Percentiles rank a stretch among this genome's conserved stretches.
Evolutionary conservation across 1,284 basidiomycete species (phyloP).

Genomic region (Mycena citricolor): DNA sequence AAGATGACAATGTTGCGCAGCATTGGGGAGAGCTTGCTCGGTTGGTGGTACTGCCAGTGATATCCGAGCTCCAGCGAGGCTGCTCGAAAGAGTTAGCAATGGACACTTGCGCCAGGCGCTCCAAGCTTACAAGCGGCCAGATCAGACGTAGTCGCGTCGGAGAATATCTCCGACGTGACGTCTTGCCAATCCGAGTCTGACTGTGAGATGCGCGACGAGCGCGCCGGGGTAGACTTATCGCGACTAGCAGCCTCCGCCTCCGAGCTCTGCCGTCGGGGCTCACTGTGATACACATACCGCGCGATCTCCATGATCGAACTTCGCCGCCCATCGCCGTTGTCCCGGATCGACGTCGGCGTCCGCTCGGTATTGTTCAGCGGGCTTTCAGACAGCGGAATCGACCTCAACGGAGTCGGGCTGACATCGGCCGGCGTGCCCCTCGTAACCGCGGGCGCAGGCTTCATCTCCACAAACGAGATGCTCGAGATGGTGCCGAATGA

Average conservation of each 20-base stretch:
- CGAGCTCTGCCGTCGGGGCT: no score
- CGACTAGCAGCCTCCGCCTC: no score
- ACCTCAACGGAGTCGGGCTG: conserved; percentile 29
- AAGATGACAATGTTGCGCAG: conserved; percentile 26
- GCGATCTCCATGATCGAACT: conserved; percentile 16
- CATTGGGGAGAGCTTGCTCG: conserved; percentile 7
- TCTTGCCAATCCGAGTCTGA: neutral
- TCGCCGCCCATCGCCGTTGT: conserved; percentile 19
- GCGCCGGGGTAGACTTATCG: no score
- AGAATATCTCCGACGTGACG: neutral
- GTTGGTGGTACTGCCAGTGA: conserved; percentile 1
- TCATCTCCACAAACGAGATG: conserved; percentile 17
- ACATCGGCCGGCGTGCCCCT: conserved; percentile 31
- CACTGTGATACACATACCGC: conserved; percentile 2
- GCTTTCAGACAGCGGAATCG: neutral
- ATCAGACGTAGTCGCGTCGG: neutral
- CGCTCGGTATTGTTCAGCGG: neutral
- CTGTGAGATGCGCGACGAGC: no score
- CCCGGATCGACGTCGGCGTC: neutral
- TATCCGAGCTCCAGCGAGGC: no score
- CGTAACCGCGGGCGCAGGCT: conserved; percentile 22
- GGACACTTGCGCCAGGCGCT: no score
- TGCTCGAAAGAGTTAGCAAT: no score
- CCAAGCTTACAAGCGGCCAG: neutral
- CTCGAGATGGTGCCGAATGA: conserved; percentile 20